These are phyloP conservation scores for Dactylellina parvicollis DNA, from an alignment of 2,329 filamentous ascomycete genomes.

Conservation along the genomic window DNA sequence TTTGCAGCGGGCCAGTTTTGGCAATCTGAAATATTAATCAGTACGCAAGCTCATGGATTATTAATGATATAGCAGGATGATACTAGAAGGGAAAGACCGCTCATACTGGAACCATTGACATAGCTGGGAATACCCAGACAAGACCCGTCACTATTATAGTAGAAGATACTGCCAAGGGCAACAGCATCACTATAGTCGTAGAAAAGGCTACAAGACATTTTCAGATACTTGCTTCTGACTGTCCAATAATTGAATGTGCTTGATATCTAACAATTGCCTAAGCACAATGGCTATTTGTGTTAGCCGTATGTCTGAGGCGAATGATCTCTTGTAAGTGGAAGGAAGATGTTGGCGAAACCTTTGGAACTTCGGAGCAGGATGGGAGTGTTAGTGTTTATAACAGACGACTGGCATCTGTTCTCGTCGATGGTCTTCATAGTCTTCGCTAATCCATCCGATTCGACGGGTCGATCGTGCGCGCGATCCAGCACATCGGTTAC, in stretches of 20 bases:
- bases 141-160: constrained; percentile 4
- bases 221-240: neutral
- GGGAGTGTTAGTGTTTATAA: constrained; percentile 30
- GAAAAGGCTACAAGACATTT: constrained; percentile 43
- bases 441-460: neutral
- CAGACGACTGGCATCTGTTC: neutral
- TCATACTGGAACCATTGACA: constrained; percentile 44
- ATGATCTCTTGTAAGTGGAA: neutral
- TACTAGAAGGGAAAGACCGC: no score
- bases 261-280: constrained; percentile 13
- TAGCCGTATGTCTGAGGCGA: neutral
- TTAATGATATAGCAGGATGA: no score
- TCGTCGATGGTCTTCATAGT: neutral
- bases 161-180: constrained; percentile 24
- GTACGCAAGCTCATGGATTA: neutral
- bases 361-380: neutral
- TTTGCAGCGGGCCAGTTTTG: constrained; percentile 22
- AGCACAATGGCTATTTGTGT: constrained; percentile 5
- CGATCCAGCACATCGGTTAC: constrained; percentile 19
- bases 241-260: neutral
- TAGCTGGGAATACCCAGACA: constrained; percentile 39
- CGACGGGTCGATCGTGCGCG: constrained; percentile 17
- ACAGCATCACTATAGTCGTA: neutral
- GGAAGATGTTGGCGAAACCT: constrained; percentile 32
- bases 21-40: constrained; percentile 27